These are phyloP conservation scores for Saccharomyces hybrid DNA, from an alignment of 1,139 yeast genomes.

Conservation along the genomic window DNA sequence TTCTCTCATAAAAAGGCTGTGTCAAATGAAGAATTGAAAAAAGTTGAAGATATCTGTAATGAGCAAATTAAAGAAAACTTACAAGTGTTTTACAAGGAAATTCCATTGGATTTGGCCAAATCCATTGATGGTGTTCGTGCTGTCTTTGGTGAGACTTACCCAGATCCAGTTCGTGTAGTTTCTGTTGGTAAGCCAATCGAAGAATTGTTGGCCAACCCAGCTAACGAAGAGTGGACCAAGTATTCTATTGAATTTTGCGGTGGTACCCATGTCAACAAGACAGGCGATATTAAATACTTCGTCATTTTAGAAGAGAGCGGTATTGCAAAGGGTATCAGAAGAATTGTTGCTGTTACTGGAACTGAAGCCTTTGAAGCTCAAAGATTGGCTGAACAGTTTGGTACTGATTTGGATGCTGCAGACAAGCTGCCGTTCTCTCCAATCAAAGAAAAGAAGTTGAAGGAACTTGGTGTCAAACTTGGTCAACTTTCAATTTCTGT, in stretches of 20 bases:
- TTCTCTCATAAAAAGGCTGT: slow-evolving; percentile 86
- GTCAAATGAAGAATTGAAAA: slow-evolving; percentile 56
- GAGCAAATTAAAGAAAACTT: slow-evolving; percentile 62
- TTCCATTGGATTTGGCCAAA: slow-evolving; percentile 62
- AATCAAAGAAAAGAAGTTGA: slow-evolving; percentile 66
- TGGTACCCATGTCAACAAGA: slow-evolving; percentile 91
- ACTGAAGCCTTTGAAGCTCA: slow-evolving; percentile 85
- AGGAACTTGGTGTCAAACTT: slow-evolving; percentile 75
- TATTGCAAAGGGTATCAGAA: slow-evolving; percentile 96
- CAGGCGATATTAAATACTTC: slow-evolving; percentile 88
- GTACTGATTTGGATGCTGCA: slow-evolving; percentile 48
- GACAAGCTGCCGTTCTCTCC: slow-evolving; percentile 56
- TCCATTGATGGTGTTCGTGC: slow-evolving; percentile 84
- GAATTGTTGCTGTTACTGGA: slow-evolving; percentile 96
- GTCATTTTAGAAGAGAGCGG: slow-evolving; percentile 91
- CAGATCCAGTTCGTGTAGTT: slow-evolving; percentile 97
- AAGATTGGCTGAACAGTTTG: slow-evolving; percentile 68
- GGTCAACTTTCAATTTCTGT: slow-evolving; percentile 80
- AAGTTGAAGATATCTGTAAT: slow-evolving; percentile 70
- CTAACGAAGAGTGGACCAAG: slow-evolving; percentile 62
- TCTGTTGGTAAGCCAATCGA: slow-evolving; percentile 89
- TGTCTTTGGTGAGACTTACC: slow-evolving; percentile 97
- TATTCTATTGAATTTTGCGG: slow-evolving; percentile 95
- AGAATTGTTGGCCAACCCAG: slow-evolving; percentile 64
- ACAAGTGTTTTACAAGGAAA: slow-evolving; percentile 75